Base-by-base conservation (phyloP, 2,329 filamentous ascomycete species). In the Leptosphaerulina australis region DNA sequence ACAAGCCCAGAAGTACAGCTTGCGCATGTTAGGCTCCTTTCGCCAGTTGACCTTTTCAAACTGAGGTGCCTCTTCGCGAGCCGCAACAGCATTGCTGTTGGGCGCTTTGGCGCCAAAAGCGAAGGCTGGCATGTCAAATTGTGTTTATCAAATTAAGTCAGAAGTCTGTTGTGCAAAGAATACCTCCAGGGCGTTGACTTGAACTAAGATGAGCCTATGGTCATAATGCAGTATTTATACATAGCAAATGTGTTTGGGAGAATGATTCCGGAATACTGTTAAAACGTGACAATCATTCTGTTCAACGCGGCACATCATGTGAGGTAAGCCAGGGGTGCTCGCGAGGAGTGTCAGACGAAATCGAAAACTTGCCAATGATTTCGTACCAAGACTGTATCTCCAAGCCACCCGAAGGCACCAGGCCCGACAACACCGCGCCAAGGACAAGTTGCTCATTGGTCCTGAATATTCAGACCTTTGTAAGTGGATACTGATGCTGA, bases 31-130 rank as follows among this genome's bases (percentile, higher is more conserved):
- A 11, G 80, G 79, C 6, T 83, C 77, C 61, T 76, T 80, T 31
- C 64, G 77, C 81, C 81, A 83, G 57, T 76, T 67, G 40, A 84
- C 79, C 57, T 60, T 74, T 60, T 79, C 77, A 50, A 81, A 80
- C 36, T 76, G 60, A 50, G 79, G 79, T 4, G 77, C 77, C 54
- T 81, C 78, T 31, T 77, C 75, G 56, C 74, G 74, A 45, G 75
- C 77, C 31, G 49, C 54, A 35, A 53, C 59, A 29, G 50, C 58
- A 31, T 60, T 63, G 41, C 52, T 50, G 44, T 55, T 59, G 21
- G 57, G 45, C 39, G 45, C 45, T 41, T 48, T 48, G 37, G 55
- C 49, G 40, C 52, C 48, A 11, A 59, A 33, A 21, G 56, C 54
- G 36, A 64, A 54, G 28, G 35, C 15, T 15, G 55, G 48, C 48